A percentile compares a stretch with the other conserved stretches of the same genome.
Evolutionary conservation across 2,329 filamentous ascomycete species (phyloP).

Genomic region (Paraphoma sp.): DNA sequence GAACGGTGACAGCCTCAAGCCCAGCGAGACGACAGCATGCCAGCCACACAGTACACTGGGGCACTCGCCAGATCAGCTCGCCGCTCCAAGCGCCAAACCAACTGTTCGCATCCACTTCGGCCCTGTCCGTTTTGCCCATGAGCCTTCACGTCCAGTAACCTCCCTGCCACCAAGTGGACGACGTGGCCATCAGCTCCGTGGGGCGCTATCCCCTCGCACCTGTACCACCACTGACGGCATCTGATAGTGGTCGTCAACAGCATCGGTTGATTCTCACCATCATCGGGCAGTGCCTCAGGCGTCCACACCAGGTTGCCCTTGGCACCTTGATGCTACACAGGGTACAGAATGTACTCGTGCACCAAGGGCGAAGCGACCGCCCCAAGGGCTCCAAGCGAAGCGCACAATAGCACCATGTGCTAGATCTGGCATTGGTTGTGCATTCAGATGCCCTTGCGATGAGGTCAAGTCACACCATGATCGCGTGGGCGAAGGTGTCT

Average conservation of each 20-base stretch:
- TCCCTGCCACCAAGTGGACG: conserved; percentile 16
- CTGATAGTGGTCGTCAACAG: conserved; percentile 19
- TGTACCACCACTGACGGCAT: conserved; percentile 40
- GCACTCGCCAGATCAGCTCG: conserved; percentile 18
- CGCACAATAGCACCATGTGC: conserved; percentile 33
- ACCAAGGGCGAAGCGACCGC: conserved; percentile 21
- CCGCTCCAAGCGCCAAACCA: conserved; percentile 45
- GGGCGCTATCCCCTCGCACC: conserved; percentile 22
- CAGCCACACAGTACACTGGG: conserved; percentile 30
- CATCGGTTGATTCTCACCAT: conserved; percentile 13
- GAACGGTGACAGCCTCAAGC: conserved; percentile 41
- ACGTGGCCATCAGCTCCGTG: conserved; percentile 31
- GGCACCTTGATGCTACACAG: conserved; percentile 23
- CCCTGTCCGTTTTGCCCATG: conserved; percentile 1
- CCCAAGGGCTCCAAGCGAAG: conserved; percentile 37
- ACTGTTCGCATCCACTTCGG: conserved; percentile 44
- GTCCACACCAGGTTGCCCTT: conserved; percentile 20
- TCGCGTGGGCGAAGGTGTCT: conserved; percentile 43
- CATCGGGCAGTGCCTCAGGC: conserved; percentile 10
- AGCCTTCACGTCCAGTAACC: conserved; percentile 13
- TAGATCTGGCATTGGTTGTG: conserved; percentile 4
- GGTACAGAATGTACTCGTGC: conserved; percentile 7
- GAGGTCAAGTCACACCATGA: conserved; percentile 36
- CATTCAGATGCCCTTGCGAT: conserved; percentile 11
- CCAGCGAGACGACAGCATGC: conserved; percentile 12